These are phyloP conservation scores for Dryas integrifolia DNA, from an alignment of 331 rosid genomes.

Conservation along the genomic window DNA sequence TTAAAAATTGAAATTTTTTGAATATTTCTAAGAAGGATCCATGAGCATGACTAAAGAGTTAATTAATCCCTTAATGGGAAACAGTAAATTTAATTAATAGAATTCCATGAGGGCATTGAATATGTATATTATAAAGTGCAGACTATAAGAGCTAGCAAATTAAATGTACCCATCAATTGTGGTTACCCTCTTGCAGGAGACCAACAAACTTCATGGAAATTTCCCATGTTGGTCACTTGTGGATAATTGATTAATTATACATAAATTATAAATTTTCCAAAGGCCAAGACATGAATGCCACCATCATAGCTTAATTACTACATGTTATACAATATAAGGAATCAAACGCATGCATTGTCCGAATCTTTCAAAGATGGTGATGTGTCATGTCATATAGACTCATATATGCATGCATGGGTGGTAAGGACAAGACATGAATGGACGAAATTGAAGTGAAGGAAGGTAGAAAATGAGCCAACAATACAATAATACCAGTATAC, in stretches of 20 bases:
- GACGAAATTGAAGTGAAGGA: conserved; percentile 14
- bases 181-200: neutral
- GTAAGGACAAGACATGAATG: neutral
- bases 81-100: neutral
- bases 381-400: neutral
- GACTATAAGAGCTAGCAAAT: conserved; percentile 1
- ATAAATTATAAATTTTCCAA: neutral
- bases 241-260: neutral
- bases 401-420: too few relatives aligned
- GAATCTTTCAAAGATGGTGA: neutral
- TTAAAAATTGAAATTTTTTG: too few relatives aligned
- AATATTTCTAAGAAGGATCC: neutral
- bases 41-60: neutral
- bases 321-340: neutral
- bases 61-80: neutral
- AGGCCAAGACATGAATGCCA: neutral
- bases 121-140: neutral
- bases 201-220: conserved; percentile 11
- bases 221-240: neutral
- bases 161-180: neutral
- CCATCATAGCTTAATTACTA: neutral
- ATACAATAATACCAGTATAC: neutral
- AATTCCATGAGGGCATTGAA: neutral
- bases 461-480: neutral
- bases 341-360: neutral